Percentiles rank a stretch among this genome's conserved stretches.
Evolutionary conservation across 371 early-diverging fungal species (phyloP).

Genomic region (Mucor mucedo): DNA sequence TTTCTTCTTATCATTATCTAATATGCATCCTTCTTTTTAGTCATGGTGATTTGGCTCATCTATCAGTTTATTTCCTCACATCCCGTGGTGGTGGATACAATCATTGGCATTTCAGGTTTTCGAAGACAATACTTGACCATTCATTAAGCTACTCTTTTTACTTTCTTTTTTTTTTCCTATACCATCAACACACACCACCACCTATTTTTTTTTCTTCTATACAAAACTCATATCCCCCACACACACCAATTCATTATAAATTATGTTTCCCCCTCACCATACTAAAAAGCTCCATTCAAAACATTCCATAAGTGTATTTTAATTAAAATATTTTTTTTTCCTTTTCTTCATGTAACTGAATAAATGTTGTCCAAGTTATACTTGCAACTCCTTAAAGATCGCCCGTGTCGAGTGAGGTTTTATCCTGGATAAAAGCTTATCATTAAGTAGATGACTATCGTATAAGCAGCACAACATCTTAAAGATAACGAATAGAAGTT

Average conservation of each 20-base stretch:
- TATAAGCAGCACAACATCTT: too few relatives aligned
- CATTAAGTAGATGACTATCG: too few relatives aligned
- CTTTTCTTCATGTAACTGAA: neutral
- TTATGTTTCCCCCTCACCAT: too few relatives aligned
- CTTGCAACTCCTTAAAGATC: too few relatives aligned
- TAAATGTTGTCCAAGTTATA: too few relatives aligned
- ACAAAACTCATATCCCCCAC: neutral
- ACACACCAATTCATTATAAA: too few relatives aligned
- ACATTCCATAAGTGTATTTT: neutral
- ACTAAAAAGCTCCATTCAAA: too few relatives aligned
- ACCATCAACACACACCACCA: neutral
- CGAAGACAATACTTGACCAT: slow-evolving; percentile 34
- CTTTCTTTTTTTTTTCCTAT: slow-evolving; percentile 3
- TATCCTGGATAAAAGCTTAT: too few relatives aligned
- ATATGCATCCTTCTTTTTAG: slow-evolving; percentile 20
- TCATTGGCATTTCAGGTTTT: slow-evolving; percentile 35
- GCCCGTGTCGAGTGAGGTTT: too few relatives aligned
- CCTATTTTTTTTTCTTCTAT: neutral
- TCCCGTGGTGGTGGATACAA: slow-evolving; percentile 28
- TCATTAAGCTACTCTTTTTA: slow-evolving; percentile 8
- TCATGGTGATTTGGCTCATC: slow-evolving; percentile 47
- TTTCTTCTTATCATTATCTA: neutral
- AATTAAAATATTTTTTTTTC: slow-evolving; percentile 10
- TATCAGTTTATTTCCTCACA: slow-evolving; percentile 45
- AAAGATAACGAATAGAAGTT: too few relatives aligned